Evolutionary conservation across 805 yeast genomes (phyloP).

Genomic region (Torulaspora franciscae): DNA sequence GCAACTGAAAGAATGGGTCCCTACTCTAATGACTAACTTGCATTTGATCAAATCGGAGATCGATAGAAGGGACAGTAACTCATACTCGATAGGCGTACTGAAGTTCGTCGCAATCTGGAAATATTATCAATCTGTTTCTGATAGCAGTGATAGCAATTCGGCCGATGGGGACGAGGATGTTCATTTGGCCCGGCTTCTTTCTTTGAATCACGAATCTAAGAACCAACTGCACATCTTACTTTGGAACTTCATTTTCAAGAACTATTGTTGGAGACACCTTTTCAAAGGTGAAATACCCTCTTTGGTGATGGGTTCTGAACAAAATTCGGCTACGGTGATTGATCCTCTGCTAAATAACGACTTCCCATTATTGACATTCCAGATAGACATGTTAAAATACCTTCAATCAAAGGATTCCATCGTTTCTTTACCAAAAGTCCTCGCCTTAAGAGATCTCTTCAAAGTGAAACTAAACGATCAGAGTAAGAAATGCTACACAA

Average conservation of each 20-base stretch:
- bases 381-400: constrained; percentile 26
- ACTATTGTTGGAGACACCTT: constrained; percentile 31
- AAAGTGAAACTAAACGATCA: constrained; percentile 21
- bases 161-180: constrained; percentile 31
- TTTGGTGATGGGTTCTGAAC: constrained; percentile 16
- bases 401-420: constrained; percentile 26
- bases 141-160: constrained; percentile 10
- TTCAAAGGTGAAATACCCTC: constrained; percentile 30
- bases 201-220: constrained; percentile 29
- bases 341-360: constrained; percentile 27
- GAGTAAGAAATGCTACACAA: constrained; percentile 23
- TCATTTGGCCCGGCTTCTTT: constrained; percentile 24
- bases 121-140: constrained; percentile 17
- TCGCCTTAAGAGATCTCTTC: constrained; percentile 18
- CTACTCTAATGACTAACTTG: constrained; percentile 17
- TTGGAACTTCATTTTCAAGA: constrained; percentile 31
- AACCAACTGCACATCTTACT: constrained; percentile 18
- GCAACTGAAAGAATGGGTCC: constrained; percentile 14
- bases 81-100: constrained; percentile 19
- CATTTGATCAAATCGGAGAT: constrained; percentile 20
- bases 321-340: constrained; percentile 23
- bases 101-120: constrained; percentile 24
- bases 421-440: constrained; percentile 23
- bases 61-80: constrained; percentile 15
- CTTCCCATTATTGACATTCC: constrained; percentile 19